Base-by-base conservation (phyloP, 2,329 filamentous ascomycete species). In the Exophiala xenobiotica region DNA sequence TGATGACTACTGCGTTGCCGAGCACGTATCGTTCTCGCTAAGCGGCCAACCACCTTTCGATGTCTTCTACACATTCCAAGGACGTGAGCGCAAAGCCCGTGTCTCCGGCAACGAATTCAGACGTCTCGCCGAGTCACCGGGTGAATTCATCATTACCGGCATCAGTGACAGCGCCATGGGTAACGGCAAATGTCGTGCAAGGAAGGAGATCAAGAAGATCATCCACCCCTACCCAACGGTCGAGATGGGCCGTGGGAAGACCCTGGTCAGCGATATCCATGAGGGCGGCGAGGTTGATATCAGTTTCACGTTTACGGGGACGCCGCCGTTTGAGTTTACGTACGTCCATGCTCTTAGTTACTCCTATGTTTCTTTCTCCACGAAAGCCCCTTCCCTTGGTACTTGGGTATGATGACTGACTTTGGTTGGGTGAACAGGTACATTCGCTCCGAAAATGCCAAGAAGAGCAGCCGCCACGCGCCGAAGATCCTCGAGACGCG, bases 301-400 rank as follows among this genome's bases (percentile, higher is more conserved):
- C 46, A 74, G 90, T 6, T 97, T 99, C 63, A 88, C 96, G 64
- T 99, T 99, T 72, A 91, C 88, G 75, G 93, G 95, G 50, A 91
- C 88, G 4, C 90, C 93, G 56, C 93, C 93, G 1, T 99, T 99
- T 65, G 93, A 97, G 71, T 99, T 97, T 67, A 96, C 92, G 51
- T 78, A 69, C 67, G 75, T 70, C 46, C 47, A 22, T 26, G 19
- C 14, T 33, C 49, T 19, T 14, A 14, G 20, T 18, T 16, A 27
- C 35, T 11, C 31, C 29, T 12, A n/a, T 44, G 22, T 12, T 31
- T 46, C 22, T 46, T 37, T 23, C 20, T 47, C 6, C 26, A 27
- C 6, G 26, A 33, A 6, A 33, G 6, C 19, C 16, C 16, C 37
- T 33, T 31, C 24, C 20, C 38, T 35, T 14, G 26, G n/a, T 14